Conservation (phyloP, 2,329 filamentous ascomycete genomes). For the Fonsecaea pedrosoi region DNA sequence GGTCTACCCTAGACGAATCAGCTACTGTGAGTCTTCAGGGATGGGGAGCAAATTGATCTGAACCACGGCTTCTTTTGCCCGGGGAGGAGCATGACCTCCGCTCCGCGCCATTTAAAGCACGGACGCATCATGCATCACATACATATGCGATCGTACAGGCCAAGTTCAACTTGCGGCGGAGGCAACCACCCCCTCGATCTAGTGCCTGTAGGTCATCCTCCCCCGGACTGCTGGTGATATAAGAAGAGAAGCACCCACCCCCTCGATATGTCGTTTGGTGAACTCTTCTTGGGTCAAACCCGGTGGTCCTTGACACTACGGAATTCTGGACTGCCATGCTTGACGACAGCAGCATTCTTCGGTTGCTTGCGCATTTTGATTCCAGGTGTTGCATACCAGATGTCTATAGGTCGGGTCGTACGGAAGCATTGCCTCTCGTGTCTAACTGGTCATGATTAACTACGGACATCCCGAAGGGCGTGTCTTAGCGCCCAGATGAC, state of each 20-base stretch:
- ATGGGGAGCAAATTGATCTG: background rate
- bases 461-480: slow-evolving; percentile 5
- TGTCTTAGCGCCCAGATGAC: slow-evolving; percentile 13
- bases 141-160: too few species aligned
- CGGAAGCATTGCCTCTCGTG: background rate
- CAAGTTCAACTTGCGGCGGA: too few species aligned
- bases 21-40: background rate
- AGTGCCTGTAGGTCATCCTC: too few species aligned
- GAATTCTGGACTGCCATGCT: background rate
- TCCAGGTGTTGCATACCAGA: background rate
- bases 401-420: background rate
- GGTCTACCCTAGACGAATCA: background rate
- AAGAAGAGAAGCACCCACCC: background rate
- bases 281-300: too few species aligned
- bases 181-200: too few species aligned
- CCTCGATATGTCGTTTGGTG: too few species aligned
- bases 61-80: background rate
- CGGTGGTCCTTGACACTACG: too few species aligned
- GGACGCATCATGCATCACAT: background rate
- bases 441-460: background rate
- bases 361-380: background rate
- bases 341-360: background rate
- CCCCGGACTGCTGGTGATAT: background rate
- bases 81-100: background rate
- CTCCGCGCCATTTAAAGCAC: background rate